Conservation (phyloP, 1,284 basidiomycete genomes). For the Volvariella volvacea region DNA sequence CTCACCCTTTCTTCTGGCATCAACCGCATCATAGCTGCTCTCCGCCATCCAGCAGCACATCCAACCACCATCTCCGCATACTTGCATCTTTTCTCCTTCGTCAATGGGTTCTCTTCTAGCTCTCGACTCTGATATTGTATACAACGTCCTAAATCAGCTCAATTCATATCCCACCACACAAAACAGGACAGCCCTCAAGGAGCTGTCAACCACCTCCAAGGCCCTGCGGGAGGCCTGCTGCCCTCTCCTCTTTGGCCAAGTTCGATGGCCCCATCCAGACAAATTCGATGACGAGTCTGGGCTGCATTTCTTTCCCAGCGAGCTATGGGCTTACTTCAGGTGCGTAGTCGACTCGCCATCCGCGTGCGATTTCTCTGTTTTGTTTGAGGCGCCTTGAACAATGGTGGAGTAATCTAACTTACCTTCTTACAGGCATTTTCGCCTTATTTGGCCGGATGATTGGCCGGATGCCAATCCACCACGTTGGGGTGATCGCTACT, state of each 20-base stretch:
- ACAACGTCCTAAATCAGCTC: not conserved
- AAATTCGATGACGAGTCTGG: conserved; percentile 24
- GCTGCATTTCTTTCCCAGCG: conserved; percentile 27
- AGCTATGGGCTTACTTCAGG: conserved; percentile 28
- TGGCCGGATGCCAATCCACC: conserved; percentile 31
- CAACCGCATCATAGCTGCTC: too few species aligned
- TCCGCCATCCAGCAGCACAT: not conserved
- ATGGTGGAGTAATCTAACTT: not conserved
- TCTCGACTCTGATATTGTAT: conserved; percentile 3
- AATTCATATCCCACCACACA: conserved; percentile 6
- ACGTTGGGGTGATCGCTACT: conserved; percentile 26
- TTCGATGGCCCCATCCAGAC: conserved; percentile 29
- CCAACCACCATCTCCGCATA: not conserved
- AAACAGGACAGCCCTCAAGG: conserved; percentile 11
- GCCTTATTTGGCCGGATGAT: conserved; percentile 32
- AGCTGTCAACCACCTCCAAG: conserved; percentile 16
- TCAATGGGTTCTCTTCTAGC: not conserved
- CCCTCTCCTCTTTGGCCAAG: conserved; percentile 25
- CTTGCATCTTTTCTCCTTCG: not conserved
- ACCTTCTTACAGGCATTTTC: conserved; percentile 19
- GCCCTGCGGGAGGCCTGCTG: conserved; percentile 19
- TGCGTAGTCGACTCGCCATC: conserved; percentile 10
- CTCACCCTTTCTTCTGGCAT: too few species aligned
- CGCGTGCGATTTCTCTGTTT: not conserved
- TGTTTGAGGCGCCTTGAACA: not conserved